phyloP scores from a whole-genome alignment of 75 land plant genomes.

The Sequoiadendron giganteum region DNA sequence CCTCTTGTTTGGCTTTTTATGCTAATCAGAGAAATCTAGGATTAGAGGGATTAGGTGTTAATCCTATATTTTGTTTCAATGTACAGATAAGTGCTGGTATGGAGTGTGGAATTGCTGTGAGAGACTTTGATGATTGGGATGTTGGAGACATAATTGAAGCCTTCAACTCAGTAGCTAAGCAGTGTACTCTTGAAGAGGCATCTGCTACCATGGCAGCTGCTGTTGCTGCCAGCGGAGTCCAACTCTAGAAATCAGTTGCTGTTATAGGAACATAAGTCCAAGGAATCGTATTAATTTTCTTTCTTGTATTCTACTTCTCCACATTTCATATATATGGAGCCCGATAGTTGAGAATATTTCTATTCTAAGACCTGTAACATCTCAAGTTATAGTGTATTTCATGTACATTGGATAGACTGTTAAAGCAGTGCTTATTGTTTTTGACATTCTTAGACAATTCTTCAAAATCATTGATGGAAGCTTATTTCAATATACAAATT shows the following conservation, averaged over 20 bases:
- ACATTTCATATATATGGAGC: not conserved
- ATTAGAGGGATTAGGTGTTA: conserved; percentile 2
- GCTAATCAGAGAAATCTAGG: not conserved
- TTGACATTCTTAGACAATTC: not conserved
- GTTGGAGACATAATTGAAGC: conserved; percentile 83
- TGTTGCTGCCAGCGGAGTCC: conserved; percentile 44
- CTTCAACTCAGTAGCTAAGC: conserved; percentile 70
- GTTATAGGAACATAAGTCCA: not conserved
- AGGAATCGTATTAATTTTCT: not conserved
- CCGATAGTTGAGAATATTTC: not conserved
- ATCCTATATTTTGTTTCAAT: conserved; percentile 7
- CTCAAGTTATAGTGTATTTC: not conserved
- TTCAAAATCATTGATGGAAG: not conserved
- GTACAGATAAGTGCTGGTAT: conserved; percentile 82
- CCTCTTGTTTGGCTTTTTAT: not conserved
- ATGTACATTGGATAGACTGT: conserved; percentile 3
- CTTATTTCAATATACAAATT: not conserved
- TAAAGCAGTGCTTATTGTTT: not conserved
- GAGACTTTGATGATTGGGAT: conserved; percentile 74
- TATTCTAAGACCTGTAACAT: not conserved
- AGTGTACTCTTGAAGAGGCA: conserved; percentile 95
- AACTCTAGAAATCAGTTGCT: not conserved
- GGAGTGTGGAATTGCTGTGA: conserved; percentile 91
- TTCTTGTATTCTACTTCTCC: not conserved
- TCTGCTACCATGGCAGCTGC: conserved; percentile 72